phyloP scores from a whole-genome alignment of 2,329 filamentous ascomycete species.

The Xylariaceae sp. region DNA sequence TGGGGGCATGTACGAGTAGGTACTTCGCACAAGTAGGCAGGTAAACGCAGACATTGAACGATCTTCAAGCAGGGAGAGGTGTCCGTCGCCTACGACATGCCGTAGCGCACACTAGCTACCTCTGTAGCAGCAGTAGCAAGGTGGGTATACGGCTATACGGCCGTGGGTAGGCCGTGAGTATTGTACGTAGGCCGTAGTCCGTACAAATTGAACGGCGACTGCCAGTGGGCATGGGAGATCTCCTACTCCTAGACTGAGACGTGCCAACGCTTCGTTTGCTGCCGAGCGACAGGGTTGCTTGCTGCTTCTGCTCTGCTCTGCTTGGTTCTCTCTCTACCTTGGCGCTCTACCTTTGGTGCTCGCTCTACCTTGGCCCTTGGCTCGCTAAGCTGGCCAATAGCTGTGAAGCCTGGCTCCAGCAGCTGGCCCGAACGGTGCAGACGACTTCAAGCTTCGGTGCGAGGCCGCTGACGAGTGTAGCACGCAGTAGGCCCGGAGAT shows the following conservation, averaged over 20 bases:
- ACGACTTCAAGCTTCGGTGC: neutral
- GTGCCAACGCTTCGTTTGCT: neutral
- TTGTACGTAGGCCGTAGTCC: neutral
- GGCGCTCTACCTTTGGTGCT: too few species aligned
- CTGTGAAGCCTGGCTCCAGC: neutral
- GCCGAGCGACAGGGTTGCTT: neutral
- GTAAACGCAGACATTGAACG: too few species aligned
- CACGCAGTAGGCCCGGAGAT: neutral
- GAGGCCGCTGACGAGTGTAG: too few species aligned
- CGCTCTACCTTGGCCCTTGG: neutral
- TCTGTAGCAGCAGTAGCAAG: neutral
- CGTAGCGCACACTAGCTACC: too few species aligned
- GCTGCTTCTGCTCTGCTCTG: neutral
- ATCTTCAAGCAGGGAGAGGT: too few species aligned
- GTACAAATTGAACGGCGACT: neutral
- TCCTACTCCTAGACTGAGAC: neutral
- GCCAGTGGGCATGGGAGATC: neutral
- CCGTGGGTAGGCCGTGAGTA: too few species aligned
- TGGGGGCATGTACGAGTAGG: too few species aligned
- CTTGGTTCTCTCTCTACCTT: too few species aligned
- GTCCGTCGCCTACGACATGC: too few species aligned
- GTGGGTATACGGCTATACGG: neutral
- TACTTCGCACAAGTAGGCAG: too few species aligned
- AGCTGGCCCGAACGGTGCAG: neutral
- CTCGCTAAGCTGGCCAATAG: neutral